Evolutionary conservation across 140 eudicot species (phyloP), one percentile per base, ranked within the genome.

Genomic region (Erigeron philadelphicus): DNA sequence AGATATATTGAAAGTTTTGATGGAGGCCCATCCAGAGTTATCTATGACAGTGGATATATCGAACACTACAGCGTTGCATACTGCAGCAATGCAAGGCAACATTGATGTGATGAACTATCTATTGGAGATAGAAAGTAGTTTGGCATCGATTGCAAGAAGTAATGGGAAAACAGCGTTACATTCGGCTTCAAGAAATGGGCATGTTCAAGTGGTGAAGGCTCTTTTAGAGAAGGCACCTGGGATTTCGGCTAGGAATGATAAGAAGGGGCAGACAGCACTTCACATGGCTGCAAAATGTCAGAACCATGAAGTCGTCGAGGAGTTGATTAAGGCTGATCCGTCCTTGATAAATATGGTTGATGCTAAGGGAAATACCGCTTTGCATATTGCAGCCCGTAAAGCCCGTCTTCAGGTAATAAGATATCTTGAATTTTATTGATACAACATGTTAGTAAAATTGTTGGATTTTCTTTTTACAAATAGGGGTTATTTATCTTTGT

Each of bases 211-310:
- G 70, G 88, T 86, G 66, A 86, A 78, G 77, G 93, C 96, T 16
- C 93, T 89, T 64, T 69, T 89, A 75, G 82, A 73, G 38, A 86
- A 83, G 79, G 96, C 80, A 57, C 98, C 95, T 0, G 82, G 79
- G 67, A 79, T 83, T 17, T 75, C 86, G 0, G 72, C 78, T 0
- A 75, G 95, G 58, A 80, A 18, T 0, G 98, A 93, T 81, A 93
- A 86, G 69, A 92, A 93, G 74, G 95, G 98, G 8, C 98, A 93
- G 60, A 93, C 96, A 0, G 90, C 98, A 1, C 95, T 89, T 78
- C 98, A 93, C 78, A 89, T 93, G 98, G 98, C 96, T 0, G 95
- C 78, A 0, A 93, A 93, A 75, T 95, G 98, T 3, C 90, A 88
- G 63, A 93, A 74, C 54, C 78, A 84, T 42, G 88, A 89, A 78